Conservation (phyloP, 73 alveolate genomes). For the Paramecium caudatum region DNA sequence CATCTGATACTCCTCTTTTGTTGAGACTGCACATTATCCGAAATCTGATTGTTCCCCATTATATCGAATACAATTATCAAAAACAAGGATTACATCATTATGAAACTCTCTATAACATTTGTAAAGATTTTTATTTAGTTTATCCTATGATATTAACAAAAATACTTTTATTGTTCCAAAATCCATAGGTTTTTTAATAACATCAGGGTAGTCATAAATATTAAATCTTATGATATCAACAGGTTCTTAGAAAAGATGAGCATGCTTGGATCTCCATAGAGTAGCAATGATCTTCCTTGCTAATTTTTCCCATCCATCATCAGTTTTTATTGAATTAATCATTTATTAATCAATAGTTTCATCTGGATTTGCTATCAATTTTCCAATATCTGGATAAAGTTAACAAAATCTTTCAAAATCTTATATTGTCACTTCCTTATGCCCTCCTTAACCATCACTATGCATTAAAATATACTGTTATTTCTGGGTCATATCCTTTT, state of each 20-base stretch:
- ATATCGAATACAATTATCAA: constrained; percentile 82
- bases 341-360: not conserved
- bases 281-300: not conserved
- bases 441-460: not conserved
- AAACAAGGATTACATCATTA: constrained; percentile 77
- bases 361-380: not conserved
- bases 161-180: constrained; percentile 19
- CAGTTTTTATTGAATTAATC: constrained; percentile 1
- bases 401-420: not conserved
- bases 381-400: not conserved
- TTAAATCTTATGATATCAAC: not conserved
- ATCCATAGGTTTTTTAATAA: constrained; percentile 4
- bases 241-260: not conserved
- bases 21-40: constrained; percentile 5
- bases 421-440: not conserved
- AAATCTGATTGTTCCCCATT: constrained; percentile 76
- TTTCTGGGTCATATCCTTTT: not conserved
- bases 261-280: not conserved
- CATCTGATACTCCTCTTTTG: not conserved
- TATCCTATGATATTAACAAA: not conserved
- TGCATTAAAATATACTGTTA: constrained; percentile 7
- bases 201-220: not conserved
- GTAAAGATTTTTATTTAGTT: not conserved
- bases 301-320: not conserved
- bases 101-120: constrained; percentile 74